Conservation (phyloP, 352 stramenopile genomes). For the Pelagophyceae sp. region DNA sequence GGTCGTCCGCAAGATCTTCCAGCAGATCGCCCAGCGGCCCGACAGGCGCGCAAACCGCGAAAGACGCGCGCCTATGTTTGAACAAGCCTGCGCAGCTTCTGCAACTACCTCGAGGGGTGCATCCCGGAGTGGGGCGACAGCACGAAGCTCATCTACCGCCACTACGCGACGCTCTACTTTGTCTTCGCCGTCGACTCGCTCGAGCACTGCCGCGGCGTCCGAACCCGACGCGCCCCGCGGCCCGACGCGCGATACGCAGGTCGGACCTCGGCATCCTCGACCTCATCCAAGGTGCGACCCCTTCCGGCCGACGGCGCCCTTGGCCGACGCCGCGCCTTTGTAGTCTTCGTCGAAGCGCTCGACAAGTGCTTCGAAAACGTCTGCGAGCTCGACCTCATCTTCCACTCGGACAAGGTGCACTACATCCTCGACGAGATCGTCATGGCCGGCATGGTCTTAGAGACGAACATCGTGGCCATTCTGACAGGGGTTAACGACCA, state of each 20-base stretch:
- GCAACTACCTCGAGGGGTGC: slow-evolving; percentile 95
- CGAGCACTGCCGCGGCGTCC: too few relatives aligned
- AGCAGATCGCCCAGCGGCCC: slow-evolving; percentile 91
- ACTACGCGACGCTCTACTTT: slow-evolving; percentile 99
- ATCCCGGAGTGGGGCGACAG: slow-evolving; percentile 70
- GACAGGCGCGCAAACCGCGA: too few relatives aligned
- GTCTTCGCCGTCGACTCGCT: slow-evolving; percentile 96
- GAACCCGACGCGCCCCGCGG: too few relatives aligned
- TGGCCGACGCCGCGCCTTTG: slow-evolving; percentile 84
- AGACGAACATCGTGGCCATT: slow-evolving; percentile 97
- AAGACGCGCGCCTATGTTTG: too few relatives aligned
- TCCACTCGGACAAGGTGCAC: slow-evolving; percentile 89
- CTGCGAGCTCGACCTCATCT: slow-evolving; percentile 98
- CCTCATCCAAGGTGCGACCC: slow-evolving; percentile 96
- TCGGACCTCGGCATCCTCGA: slow-evolving; percentile 97
- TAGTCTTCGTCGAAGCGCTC: slow-evolving; percentile 59
- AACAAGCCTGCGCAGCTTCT: too few relatives aligned
- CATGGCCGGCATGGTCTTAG: slow-evolving; percentile 98
- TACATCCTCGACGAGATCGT: slow-evolving; percentile 97
- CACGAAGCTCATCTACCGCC: slow-evolving; percentile 97
- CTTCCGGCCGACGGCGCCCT: slow-evolving; percentile 97
- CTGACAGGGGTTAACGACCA: slow-evolving; percentile 93
- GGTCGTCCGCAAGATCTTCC: slow-evolving; percentile 94
- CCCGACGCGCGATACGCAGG: too few relatives aligned
- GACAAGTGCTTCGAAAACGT: slow-evolving; percentile 99